Evolutionary conservation across 1,284 basidiomycete genomes (phyloP), one percentile per base, ranked within the genome.

Genomic region (Sutorius eximius): DNA sequence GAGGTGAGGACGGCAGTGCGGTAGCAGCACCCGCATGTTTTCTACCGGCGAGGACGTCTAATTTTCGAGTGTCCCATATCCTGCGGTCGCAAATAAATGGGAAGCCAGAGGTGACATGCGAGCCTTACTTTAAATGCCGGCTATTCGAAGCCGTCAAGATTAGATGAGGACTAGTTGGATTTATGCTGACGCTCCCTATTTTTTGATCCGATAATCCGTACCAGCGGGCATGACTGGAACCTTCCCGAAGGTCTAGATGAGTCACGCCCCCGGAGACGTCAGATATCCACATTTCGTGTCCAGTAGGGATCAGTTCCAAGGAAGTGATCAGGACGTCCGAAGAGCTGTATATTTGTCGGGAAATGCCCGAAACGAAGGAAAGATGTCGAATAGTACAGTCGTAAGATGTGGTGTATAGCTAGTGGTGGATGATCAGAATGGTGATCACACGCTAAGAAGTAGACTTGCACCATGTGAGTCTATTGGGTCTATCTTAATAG

Each of bases 221-320:
- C 69, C 86, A 76, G 42, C 80, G 75, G 5, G 79, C 77, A 40
- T 79, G 79, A 2, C 75, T 77, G 56, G 79, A 80, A 52, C 77
- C 75, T 63, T 89, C 78, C 7, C 89, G 82, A 34, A 89, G 71
- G 66, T 92, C 89, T 27, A 89, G 71, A 60, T 90, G 89, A 5
- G 85, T 87, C 3, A 83, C 71, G 20, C 87, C 85, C 16, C 89
- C 89, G 9, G 70, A 61, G 1, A 75, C 77, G 64, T 92, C 89
- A 0, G 89, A 88, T 49, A 91, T 77, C 89, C 89, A 92, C 78
- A 92, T 80, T 62, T 91, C 89, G 51, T 86, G 73, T 0, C 89
- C 89, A 5, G 74, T 73, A 1, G 84, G 82, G 1, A 81, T 71
- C 16, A 90, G 61, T 60, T 92, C 89, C 50, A 91, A 74, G 58